Evolutionary conservation across 306 rosid species (phyloP), one percentile per base, ranked within the genome.

Genomic region (Erythrophleum fordii): DNA sequence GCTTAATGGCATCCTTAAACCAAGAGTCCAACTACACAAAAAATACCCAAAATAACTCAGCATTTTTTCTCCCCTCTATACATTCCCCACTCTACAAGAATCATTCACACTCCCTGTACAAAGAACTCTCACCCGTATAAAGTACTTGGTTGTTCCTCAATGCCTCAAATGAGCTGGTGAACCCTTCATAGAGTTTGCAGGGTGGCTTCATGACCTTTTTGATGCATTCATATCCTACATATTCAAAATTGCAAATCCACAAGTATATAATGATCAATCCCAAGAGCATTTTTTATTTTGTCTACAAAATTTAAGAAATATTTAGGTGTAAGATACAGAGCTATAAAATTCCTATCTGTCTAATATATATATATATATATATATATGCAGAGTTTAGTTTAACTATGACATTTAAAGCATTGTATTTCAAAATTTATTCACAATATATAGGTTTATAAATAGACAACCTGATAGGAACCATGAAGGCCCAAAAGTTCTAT

Each of bases 371-470:
- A n/a, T n/a, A 18, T 55, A 52, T 17, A 59, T 22, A 59, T 6
- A 69, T 46, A 70, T 48, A 10, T 14, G 51, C 6, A 31, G 48
- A 44, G 68, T 59, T 58, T 44, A 31, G 37, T 22, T 58, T 58
- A 44, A 42, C 41, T 26, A 45, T 17, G 44, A 71, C 45, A 79
- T 58, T n/a, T 41, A 20, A 51, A 79, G 60, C 73, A 53, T 67
- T 11, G 45, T 4, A 58, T 69, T 61, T 28, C 51, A 44, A 70
- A 70, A 59, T 25, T 31, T 31, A 25, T 46, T 34, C 35, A 59
- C 62, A 45, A 31, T 59, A 59, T n/a, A 34, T 59, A 71, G 69
- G 65, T 60, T 70, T 59, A 59, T 70, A n/a, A n/a, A n/a, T n/a
- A n/a, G n/a, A n/a, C n/a, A n/a, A n/a, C n/a, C n/a, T n/a, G n/a